Evolutionary conservation across 164 flowering plant species (phyloP).

Genomic region (Kalanchoe fedtschenkoi): DNA sequence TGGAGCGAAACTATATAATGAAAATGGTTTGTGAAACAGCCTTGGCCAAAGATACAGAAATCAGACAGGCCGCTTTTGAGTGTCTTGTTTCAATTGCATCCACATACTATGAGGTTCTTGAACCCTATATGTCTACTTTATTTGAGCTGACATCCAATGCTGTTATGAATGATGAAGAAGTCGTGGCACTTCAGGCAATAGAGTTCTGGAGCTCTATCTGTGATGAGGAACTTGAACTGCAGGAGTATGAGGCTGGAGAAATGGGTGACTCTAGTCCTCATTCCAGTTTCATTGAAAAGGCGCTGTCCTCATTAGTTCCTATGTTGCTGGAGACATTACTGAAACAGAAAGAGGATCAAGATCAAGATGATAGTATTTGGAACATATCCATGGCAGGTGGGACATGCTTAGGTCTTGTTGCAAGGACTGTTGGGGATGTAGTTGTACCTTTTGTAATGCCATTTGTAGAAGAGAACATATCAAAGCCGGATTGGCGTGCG

Average conservation of each 20-base stretch:
- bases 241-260: slow-evolving; percentile 43
- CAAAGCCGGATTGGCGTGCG: slow-evolving; percentile 55
- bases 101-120: slow-evolving; percentile 38
- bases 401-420: too few species aligned
- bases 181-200: too few species aligned
- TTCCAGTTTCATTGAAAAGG: slow-evolving; percentile 52
- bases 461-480: slow-evolving; percentile 45
- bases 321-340: slow-evolving; percentile 46
- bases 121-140: too few species aligned
- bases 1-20: slow-evolving; percentile 62
- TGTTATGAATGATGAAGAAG: slow-evolving; percentile 45
- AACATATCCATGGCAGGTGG: too few species aligned
- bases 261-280: slow-evolving; percentile 47
- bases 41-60: too few species aligned
- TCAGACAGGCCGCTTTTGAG: slow-evolving; percentile 63
- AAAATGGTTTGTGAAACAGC: slow-evolving; percentile 56
- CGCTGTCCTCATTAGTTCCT: too few species aligned
- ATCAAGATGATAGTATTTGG: too few species aligned
- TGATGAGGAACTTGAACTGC: slow-evolving; percentile 26
- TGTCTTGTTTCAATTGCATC: slow-evolving; percentile 53
- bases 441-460: slow-evolving; percentile 54
- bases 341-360: slow-evolving; percentile 56
- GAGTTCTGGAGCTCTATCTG: too few species aligned
- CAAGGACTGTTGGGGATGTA: too few species aligned
- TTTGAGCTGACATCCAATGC: slow-evolving; percentile 51